Evolutionary conservation across 805 yeast species (phyloP), one percentile per base, ranked within the genome.

Genomic region (Ogataea siamensis): DNA sequence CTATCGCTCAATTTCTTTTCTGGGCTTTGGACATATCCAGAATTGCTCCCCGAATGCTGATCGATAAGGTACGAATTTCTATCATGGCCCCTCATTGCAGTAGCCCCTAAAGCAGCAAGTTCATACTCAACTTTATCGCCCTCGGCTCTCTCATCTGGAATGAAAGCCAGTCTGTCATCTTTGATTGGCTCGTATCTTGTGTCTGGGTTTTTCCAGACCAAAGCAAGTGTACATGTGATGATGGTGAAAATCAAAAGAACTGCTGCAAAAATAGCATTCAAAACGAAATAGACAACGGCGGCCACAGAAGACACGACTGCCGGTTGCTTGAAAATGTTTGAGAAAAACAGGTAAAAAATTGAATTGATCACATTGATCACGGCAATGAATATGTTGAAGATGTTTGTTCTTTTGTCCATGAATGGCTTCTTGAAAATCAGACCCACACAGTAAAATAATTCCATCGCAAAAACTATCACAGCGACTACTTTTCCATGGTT

Each of bases 81-180:
- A 38, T 74, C 79, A 50, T 76, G 81, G 13, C 81, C 82, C 53
- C 71, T 73, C 80, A 74, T 74, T 26, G 80, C 81, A 17, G 80
- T 71, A 3, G 82, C 83, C 21, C 88, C 89, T 37, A 83, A 69
- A 1, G 85, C 91, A 56, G 78, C 78, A 47, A 83, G 70, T 62
- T 83, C 91, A 43, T 80, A 67, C 43, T 72, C 80, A 19, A 65
- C 71, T 33, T 60, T 58, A 48, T 60, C 29, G 13, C 18, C 55
- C 28, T 60, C 62, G 22, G 62, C 62, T n/a, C 51, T 49, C n/a
- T 31, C 51, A 32, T 47, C 73, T 46, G 89, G 89, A 57, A 93
- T 85, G 61, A 93, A 93, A n/a, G 96, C 85, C 35, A 85, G 93
- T 59, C 99, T 78, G 58, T 93, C 99, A 62, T 93, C 99, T 53